Evolutionary conservation across 2,329 filamentous ascomycete genomes (phyloP).

Genomic region (Fusarium sp.): DNA sequence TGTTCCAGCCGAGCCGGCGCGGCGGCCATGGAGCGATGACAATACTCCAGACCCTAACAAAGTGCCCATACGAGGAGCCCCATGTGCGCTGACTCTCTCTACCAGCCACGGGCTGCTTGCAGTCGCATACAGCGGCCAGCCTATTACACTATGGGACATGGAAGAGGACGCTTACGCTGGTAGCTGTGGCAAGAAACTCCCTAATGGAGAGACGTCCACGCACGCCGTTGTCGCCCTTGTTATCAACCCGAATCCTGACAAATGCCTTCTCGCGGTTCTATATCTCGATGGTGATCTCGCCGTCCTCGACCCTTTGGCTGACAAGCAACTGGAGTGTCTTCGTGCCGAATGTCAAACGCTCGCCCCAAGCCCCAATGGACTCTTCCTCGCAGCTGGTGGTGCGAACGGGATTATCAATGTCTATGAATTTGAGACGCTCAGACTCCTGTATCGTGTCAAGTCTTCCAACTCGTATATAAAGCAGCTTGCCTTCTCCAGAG

Average conservation of each 20-base stretch:
- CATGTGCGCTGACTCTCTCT: conserved; percentile 45
- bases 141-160: conserved; percentile 52
- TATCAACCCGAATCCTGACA: conserved; percentile 51
- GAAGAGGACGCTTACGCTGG: conserved; percentile 47
- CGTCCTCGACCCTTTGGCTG: conserved; percentile 47
- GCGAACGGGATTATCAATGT: conserved; percentile 45
- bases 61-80: conserved; percentile 26
- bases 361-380: conserved; percentile 47
- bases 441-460: conserved; percentile 29
- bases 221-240: conserved; percentile 47
- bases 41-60: conserved; percentile 20
- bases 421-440: conserved; percentile 47
- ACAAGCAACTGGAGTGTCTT: conserved; percentile 41
- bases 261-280: conserved; percentile 45
- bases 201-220: conserved; percentile 47
- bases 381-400: conserved; percentile 45
- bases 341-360: conserved; percentile 48
- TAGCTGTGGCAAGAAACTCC: conserved; percentile 49
- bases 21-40: conserved; percentile 41
- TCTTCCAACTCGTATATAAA: conserved; percentile 43
- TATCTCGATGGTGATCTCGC: conserved; percentile 50
- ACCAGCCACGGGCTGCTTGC: conserved; percentile 48
- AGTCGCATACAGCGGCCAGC: conserved; percentile 46
- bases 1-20: conserved; percentile 12
- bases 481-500: conserved; percentile 47